A percentile compares a stretch with the other conserved stretches of the same genome.
Conservation (phyloP, 2,329 filamentous ascomycete species). For the Diaporthe eres region DNA sequence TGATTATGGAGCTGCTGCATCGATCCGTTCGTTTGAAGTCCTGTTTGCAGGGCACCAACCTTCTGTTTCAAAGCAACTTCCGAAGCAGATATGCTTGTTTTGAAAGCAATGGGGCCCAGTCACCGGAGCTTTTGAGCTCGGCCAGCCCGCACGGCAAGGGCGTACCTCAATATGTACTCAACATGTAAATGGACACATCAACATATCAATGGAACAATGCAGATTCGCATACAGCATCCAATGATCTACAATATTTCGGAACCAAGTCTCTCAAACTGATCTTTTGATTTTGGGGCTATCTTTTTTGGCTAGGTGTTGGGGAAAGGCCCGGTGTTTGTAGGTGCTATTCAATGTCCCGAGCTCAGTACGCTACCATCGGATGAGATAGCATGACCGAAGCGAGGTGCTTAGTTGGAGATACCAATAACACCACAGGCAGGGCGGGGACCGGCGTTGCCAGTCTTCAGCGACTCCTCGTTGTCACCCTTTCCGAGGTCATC, state of each 20-base stretch:
- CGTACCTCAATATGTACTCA: neutral
- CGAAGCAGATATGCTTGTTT: neutral
- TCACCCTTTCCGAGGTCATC: slow-evolving; percentile 96
- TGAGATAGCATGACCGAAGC: neutral
- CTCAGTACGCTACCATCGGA: neutral
- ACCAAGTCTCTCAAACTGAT: neutral
- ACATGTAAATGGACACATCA: neutral
- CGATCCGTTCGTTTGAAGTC: neutral
- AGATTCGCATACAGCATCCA: neutral
- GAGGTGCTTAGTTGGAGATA: slow-evolving; percentile 76
- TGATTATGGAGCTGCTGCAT: too few species aligned
- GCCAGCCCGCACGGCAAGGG: neutral
- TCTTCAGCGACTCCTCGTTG: slow-evolving; percentile 97
- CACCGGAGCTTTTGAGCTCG: neutral
- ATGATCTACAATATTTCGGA: neutral
- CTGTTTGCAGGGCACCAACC: neutral
- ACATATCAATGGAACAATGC: neutral
- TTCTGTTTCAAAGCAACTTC: neutral
- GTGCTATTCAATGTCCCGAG: neutral
- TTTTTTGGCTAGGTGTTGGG: neutral
- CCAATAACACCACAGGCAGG: slow-evolving; percentile 98
- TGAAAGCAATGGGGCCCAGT: neutral
- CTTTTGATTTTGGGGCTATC: neutral
- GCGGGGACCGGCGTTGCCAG: slow-evolving; percentile 92
- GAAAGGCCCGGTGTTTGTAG: neutral